These are phyloP conservation scores for Periconia sp. DNA, from an alignment of 2,329 filamentous ascomycete species.

Conservation along the genomic window DNA sequence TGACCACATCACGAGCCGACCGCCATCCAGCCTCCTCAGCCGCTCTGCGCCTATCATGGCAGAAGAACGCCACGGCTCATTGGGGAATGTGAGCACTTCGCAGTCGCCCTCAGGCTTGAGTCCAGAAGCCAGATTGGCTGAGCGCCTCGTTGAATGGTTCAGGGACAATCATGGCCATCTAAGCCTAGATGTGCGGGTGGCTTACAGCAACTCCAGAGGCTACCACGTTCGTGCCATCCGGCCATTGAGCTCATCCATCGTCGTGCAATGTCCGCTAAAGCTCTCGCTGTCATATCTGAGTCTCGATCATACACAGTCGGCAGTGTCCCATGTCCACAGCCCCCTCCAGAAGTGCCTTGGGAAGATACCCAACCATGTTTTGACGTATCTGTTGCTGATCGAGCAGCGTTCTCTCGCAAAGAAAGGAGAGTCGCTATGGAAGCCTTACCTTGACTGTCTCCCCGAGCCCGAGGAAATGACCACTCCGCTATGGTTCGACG, in stretches of 20 bases:
- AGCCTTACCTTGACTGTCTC: slow-evolving; percentile 43
- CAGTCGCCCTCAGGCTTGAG: too few relatives aligned
- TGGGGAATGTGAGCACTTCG: too few relatives aligned
- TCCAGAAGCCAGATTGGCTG: slow-evolving; percentile 6
- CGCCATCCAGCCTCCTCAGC: background rate
- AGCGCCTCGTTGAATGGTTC: slow-evolving; percentile 38
- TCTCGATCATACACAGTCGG: slow-evolving; percentile 33
- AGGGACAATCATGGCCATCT: slow-evolving; percentile 36
- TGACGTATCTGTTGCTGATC: slow-evolving; percentile 44
- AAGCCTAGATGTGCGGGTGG: slow-evolving; percentile 36
- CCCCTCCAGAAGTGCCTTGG: slow-evolving; percentile 30
- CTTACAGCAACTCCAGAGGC: slow-evolving; percentile 31
- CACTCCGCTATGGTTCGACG: slow-evolving; percentile 46
- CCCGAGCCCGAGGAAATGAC: slow-evolving; percentile 37
- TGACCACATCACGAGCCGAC: background rate
- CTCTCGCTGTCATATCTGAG: slow-evolving; percentile 46
- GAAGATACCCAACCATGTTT: slow-evolving; percentile 36
- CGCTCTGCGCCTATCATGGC: background rate
- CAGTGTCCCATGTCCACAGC: slow-evolving; percentile 32
- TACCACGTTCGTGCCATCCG: slow-evolving; percentile 37
- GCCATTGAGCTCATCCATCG: slow-evolving; percentile 24
- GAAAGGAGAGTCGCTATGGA: slow-evolving; percentile 39
- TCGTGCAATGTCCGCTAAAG: slow-evolving; percentile 38
- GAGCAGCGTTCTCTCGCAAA: slow-evolving; percentile 34
- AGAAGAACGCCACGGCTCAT: too few relatives aligned